Evolutionary conservation across 2,329 filamentous ascomycete genomes (phyloP).

Genomic region (Microdochium trichocladiopsis): DNA sequence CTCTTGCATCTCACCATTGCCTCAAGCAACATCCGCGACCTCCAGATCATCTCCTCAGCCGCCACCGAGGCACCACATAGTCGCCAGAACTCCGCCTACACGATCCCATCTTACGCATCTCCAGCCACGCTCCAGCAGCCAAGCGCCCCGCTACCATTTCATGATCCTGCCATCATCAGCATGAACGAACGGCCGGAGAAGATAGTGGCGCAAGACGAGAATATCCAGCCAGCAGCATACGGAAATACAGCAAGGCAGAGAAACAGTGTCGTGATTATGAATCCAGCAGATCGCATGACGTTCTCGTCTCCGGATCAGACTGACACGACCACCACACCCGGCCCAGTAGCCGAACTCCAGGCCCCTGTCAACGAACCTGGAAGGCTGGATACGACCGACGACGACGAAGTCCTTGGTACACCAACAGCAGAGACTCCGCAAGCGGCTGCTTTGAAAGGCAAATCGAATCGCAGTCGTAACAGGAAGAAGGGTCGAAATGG

Average conservation of each 20-base stretch:
- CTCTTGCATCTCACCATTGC: neutral
- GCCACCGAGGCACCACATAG: neutral
- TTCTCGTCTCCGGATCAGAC: constrained; percentile 16
- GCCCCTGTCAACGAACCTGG: neutral
- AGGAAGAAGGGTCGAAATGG: constrained; percentile 11
- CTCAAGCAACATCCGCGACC: neutral
- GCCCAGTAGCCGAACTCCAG: neutral
- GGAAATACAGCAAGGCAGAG: constrained; percentile 22
- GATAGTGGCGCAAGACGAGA: constrained; percentile 15
- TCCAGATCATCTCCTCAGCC: neutral
- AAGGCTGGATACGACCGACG: neutral
- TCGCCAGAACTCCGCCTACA: neutral
- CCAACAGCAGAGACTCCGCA: neutral
- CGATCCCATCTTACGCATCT: neutral
- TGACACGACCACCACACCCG: constrained; percentile 1
- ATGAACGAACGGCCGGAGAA: constrained; percentile 38
- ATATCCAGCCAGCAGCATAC: constrained; percentile 13
- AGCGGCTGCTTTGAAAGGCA: neutral
- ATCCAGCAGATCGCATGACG: constrained; percentile 14
- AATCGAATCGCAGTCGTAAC: constrained; percentile 11
- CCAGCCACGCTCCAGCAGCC: constrained; percentile 6
- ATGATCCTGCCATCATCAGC: constrained; percentile 80
- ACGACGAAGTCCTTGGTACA: neutral
- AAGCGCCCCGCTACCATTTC: constrained; percentile 38
- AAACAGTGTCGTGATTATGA: constrained; percentile 15